A percentile compares a stretch with the other conserved stretches of the same genome.
phyloP scores from a whole-genome alignment of 1,284 basidiomycete species.

The Heterobasidion annosum region DNA sequence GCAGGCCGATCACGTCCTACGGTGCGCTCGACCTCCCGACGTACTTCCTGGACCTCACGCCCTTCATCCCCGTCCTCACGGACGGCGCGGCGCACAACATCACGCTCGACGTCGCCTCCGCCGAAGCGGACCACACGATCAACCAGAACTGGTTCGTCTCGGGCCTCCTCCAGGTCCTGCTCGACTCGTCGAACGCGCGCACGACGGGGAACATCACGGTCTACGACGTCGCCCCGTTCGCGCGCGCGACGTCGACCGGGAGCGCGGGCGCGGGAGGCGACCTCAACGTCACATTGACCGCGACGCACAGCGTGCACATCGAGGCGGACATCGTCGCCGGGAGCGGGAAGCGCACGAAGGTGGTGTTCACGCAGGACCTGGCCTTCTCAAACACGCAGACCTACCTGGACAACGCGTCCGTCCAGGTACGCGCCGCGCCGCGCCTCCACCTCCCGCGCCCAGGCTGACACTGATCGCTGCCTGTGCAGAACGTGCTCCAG shows the following conservation, averaged over 20 bases:
- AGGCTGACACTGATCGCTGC: background rate
- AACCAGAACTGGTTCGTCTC: slow-evolving; percentile 75
- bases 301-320: slow-evolving; percentile 42
- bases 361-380: slow-evolving; percentile 45
- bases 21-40: slow-evolving; percentile 74
- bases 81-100: slow-evolving; percentile 64
- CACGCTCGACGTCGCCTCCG: slow-evolving; percentile 64
- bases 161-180: slow-evolving; percentile 59
- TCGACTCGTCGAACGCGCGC: slow-evolving; percentile 49
- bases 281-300: slow-evolving; percentile 47
- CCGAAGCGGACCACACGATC: slow-evolving; percentile 55
- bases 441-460: background rate
- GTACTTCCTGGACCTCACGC: slow-evolving; percentile 72
- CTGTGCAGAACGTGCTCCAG: slow-evolving; percentile 50
- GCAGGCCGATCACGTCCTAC: slow-evolving; percentile 68
- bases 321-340: slow-evolving; percentile 50
- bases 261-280: slow-evolving; percentile 29
- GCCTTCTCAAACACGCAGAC: slow-evolving; percentile 46
- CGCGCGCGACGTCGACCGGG: slow-evolving; percentile 39
- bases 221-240: slow-evolving; percentile 50
- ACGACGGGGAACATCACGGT: slow-evolving; percentile 60
- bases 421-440: slow-evolving; percentile 36
- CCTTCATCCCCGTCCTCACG: slow-evolving; percentile 64
- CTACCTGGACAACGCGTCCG: slow-evolving; percentile 35
- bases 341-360: slow-evolving; percentile 41